Evolutionary conservation across 1,284 basidiomycete genomes (phyloP).

Genomic region (Fistulinella cinereoalba): DNA sequence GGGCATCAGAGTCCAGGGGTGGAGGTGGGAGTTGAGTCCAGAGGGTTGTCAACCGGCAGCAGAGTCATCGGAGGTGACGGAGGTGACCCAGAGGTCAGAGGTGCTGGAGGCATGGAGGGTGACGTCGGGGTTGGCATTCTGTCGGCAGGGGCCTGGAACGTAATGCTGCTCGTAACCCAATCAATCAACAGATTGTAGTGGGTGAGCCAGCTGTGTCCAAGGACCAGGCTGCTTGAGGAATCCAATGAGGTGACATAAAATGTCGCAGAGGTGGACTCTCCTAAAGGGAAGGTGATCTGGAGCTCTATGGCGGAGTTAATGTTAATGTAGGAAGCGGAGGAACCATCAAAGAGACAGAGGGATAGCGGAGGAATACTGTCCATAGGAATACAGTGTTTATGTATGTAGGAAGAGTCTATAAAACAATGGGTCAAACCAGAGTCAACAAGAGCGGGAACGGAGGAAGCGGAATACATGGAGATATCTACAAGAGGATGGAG

Average conservation of each 20-base stretch:
- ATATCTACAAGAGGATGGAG: not conserved
- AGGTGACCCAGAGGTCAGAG: not conserved
- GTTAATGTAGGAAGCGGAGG: not conserved
- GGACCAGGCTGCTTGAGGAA: not conserved
- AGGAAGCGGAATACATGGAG: not conserved
- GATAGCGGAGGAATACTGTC: not conserved
- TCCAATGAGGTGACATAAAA: too few species aligned
- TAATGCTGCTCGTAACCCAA: not conserved
- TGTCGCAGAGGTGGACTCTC: not conserved
- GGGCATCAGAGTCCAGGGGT: not conserved
- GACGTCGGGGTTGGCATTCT: not conserved
- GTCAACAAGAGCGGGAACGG: not conserved
- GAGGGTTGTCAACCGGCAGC: too few species aligned
- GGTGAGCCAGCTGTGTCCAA: not conserved
- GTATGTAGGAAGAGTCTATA: not conserved
- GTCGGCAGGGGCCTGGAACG: not conserved
- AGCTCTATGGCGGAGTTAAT: not conserved
- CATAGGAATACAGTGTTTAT: not conserved
- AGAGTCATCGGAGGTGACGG: not conserved
- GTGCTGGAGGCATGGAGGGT: not conserved
- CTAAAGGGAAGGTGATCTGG: not conserved
- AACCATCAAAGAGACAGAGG: not conserved
- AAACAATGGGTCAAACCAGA: not conserved
- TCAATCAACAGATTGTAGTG: not conserved
- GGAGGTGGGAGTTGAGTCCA: too few species aligned